Conservation (phyloP, 2,329 filamentous ascomycete genomes). For the Iodosphaeria phyllophila region DNA sequence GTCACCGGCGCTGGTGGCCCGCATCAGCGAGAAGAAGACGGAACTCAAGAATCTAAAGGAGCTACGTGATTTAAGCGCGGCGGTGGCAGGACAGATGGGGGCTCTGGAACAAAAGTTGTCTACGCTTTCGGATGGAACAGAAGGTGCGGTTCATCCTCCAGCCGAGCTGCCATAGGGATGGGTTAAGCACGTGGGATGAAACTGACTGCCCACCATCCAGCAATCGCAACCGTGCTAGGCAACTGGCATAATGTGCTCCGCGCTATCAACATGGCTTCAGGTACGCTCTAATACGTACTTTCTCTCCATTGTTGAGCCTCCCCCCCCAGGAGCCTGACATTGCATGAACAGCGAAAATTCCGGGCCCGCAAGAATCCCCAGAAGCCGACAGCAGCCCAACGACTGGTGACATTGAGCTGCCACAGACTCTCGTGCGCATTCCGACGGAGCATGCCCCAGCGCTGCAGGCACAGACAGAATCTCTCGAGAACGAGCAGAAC, state of each 20-base stretch:
- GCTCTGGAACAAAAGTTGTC: constrained; percentile 58
- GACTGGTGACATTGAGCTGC: constrained; percentile 35
- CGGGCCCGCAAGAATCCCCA: constrained; percentile 30
- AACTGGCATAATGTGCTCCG: constrained; percentile 80
- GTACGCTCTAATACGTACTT: constrained; percentile 25
- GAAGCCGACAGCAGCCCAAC: constrained; percentile 18
- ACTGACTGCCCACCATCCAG: constrained; percentile 20
- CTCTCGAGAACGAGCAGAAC: constrained; percentile 23
- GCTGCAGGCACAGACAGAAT: constrained; percentile 40
- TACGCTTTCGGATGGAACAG: constrained; percentile 65
- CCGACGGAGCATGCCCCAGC: constrained; percentile 60
- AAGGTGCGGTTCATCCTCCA: constrained; percentile 31
- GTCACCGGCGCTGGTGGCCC: constrained; percentile 50
- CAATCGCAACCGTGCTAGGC: constrained; percentile 64
- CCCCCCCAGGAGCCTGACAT: background rate
- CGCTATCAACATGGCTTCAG: constrained; percentile 72
- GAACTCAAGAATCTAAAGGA: constrained; percentile 67
- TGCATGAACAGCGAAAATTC: constrained; percentile 40
- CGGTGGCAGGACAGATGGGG: constrained; percentile 67
- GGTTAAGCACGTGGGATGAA: constrained; percentile 5
- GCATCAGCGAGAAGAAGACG: constrained; percentile 71
- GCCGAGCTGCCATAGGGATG: background rate
- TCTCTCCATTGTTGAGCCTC: background rate
- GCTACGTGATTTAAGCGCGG: constrained; percentile 60
- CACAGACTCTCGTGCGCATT: constrained; percentile 69